A percentile compares a stretch with the other conserved stretches of the same genome.
These are phyloP conservation scores for Zalaria sp. DNA, from an alignment of 2,329 filamentous ascomycete species.

Conservation along the genomic window DNA sequence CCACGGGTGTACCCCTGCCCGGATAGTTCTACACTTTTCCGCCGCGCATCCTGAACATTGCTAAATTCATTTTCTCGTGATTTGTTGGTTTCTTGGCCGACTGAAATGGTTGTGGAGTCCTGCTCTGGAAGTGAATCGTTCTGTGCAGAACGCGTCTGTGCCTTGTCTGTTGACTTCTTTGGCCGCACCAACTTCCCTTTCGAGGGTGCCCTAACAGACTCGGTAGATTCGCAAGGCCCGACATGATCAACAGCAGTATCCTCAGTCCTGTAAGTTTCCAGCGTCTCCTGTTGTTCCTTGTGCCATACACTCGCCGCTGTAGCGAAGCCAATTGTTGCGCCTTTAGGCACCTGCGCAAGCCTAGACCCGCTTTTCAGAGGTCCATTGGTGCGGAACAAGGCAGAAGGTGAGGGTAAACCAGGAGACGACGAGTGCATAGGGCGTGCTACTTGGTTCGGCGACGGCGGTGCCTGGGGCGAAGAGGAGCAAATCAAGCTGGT, in stretches of 20 bases:
- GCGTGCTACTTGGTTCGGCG: background rate
- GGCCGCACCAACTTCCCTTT: too few species aligned
- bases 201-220: too few species aligned
- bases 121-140: too few species aligned
- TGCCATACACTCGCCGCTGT: background rate
- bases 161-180: too few species aligned
- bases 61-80: background rate
- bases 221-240: too few species aligned
- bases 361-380: background rate
- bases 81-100: background rate
- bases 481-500: constrained; percentile 5
- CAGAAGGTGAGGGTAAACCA: constrained; percentile 3
- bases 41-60: background rate
- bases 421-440: background rate
- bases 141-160: too few species aligned
- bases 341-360: background rate
- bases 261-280: background rate
- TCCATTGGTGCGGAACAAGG: background rate
- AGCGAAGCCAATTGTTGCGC: background rate
- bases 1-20: too few species aligned
- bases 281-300: background rate
- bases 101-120: too few species aligned
- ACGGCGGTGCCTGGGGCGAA: background rate
- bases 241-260: too few species aligned
- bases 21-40: too few species aligned